phyloP scores from a whole-genome alignment of 2,329 filamentous ascomycete genomes.

The Aspergillus arachidicola region DNA sequence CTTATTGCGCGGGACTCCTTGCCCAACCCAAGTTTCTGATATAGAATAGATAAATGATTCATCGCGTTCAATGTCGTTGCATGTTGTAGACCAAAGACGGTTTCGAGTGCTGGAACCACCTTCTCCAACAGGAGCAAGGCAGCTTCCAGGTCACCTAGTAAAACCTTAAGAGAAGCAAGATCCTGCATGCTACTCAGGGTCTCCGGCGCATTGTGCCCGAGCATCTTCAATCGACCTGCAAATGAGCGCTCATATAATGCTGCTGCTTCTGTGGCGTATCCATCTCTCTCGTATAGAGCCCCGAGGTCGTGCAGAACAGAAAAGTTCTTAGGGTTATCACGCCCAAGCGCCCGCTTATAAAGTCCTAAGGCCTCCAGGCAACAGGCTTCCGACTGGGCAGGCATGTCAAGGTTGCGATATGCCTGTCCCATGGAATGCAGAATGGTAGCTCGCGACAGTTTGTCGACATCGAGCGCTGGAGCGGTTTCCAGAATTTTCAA shows the following conservation, averaged over 20 bases:
- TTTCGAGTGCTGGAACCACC: slow-evolving; percentile 32
- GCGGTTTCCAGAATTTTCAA: slow-evolving; percentile 25
- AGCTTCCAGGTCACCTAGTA: slow-evolving; percentile 30
- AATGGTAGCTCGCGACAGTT: slow-evolving; percentile 26
- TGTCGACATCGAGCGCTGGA: slow-evolving; percentile 28
- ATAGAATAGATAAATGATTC: slow-evolving; percentile 32
- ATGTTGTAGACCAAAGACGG: slow-evolving; percentile 32
- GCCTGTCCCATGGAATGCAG: slow-evolving; percentile 30
- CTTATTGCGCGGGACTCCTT: slow-evolving; percentile 30
- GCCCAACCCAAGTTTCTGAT: slow-evolving; percentile 33
- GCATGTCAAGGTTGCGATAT: slow-evolving; percentile 27
- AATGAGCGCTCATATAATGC: slow-evolving; percentile 34
- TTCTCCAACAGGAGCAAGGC: slow-evolving; percentile 32
- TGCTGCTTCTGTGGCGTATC: slow-evolving; percentile 34
- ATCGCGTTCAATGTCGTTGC: slow-evolving; percentile 33
- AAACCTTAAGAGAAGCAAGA: slow-evolving; percentile 30
- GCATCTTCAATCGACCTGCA: slow-evolving; percentile 31
- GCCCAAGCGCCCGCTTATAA: slow-evolving; percentile 30
- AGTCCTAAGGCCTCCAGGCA: slow-evolving; percentile 31
- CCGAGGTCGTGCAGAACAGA: slow-evolving; percentile 31
- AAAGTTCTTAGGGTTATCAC: slow-evolving; percentile 33
- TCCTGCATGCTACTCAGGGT: slow-evolving; percentile 35
- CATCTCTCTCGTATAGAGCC: slow-evolving; percentile 31
- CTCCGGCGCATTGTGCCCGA: slow-evolving; percentile 34
- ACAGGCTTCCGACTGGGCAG: slow-evolving; percentile 31